Base-by-base conservation (phyloP, 2,329 filamentous ascomycete species). In the Grosmannia penicillata region DNA sequence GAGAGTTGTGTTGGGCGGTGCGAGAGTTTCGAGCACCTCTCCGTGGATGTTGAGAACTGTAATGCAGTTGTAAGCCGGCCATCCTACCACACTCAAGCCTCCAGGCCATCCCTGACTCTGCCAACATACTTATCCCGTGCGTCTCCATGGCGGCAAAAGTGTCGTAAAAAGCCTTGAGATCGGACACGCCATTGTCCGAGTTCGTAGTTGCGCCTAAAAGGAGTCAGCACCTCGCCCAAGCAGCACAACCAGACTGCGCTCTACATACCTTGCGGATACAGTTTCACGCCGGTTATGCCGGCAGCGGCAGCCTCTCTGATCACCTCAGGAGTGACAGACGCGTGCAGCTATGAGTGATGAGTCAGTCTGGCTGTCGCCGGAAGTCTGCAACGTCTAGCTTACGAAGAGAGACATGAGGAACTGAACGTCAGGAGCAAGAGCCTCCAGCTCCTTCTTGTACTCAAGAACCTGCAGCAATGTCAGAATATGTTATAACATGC, bases 141-240 rank as follows among this genome's bases (percentile, higher is more conserved):
- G 77, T 63, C 54, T 94, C 81, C 87, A 96, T 95, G 47, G 83
- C 82, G n/a, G 69, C 72, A 53, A 96, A 93, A 13, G 89, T 82
- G 7, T 75, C 72, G 53, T 82, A 81, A 60, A 84, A 89, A 24
- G 67, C 60, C 43, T 76, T 73, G 51, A 83, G 74, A 40, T 75
- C 71, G 14, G 80, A 62, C 19, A 87, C 81, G 11, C 82, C 83
- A 21, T 71, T 73, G 34, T 71, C 66, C 18, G 73, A 78, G 57
- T 79, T 79, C 34, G 75, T 80, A 2, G 75, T 80, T 3, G 73
- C 70, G 9, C 73, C 71, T 59, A 37, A 4, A 22, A 8, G 13
- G 21, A 8, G 10, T 19, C 13, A 25, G 9, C 19, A 30, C 17
- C 10, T 17, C 48, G 10, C 40, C 13, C 15, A 15, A 29, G 9